Base-by-base conservation (phyloP, 495 filamentous ascomycete genomes). In the Hypoxylon perforatum region DNA sequence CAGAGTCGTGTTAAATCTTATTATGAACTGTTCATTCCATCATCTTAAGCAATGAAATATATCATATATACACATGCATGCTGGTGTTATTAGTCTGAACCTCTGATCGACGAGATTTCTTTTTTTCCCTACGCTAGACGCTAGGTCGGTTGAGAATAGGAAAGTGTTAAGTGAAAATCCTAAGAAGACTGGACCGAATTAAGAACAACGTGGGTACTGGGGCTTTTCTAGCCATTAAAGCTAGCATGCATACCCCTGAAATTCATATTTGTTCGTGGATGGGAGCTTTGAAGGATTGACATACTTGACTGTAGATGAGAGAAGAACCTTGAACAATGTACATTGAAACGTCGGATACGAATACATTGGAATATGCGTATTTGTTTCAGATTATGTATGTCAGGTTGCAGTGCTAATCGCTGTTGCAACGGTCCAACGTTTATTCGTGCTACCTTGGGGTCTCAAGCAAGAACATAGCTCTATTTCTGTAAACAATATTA, bases 381-480 rank as follows among this genome's bases (percentile, higher is more conserved):
- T 41, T 23, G 67, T 70, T 70, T 70, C 67, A 61, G 62, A 57
- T 53, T 70, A 61, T 70, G 67, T 57, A 57, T 58, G 57, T 57
- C 30, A 28, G 42, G 46, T 55, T 39, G 23, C 25, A 60, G 36
- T 15, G 17, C 11, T 25, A n/a, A 50, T 63, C 64, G 30, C 49
- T 48, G 17, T 57, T 19, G 38, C 44, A 69, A 59, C 65, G 41
- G 15, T 52, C 5, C 4, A 53, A 53, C 53, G 53, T 48, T 58
- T 57, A 47, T 57, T 44, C 12, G 4, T 11, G 3, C 35, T 12
- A 38, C 4, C 33, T 35, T 50, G 35, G 23, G 25, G 45, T 46
- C 61, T 38, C 3, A 38, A 38, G 35, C 39, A 15, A 8, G 25
- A 28, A 28, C 25, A 28, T 28, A 28, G 25, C 3, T 33, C 30